Evolutionary conservation across 225 moss, liverwort and hornwort genomes (phyloP).

Genomic region (Pleurozium schreberi): DNA sequence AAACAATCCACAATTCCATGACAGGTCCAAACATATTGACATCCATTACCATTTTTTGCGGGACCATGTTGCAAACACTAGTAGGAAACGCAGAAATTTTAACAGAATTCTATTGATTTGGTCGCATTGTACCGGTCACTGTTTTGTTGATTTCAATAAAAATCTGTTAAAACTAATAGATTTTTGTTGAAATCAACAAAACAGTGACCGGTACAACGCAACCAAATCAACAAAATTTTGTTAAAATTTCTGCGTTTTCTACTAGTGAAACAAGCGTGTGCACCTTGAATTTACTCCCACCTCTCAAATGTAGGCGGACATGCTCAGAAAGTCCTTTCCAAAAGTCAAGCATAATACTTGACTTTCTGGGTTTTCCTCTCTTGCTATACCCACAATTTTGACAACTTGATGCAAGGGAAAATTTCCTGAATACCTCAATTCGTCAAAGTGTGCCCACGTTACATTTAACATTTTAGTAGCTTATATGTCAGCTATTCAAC

Average conservation of each 20-base stretch:
- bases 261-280: fast-evolving
- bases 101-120: too few species aligned
- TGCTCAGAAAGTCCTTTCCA: neutral
- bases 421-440: neutral
- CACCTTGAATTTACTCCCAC: neutral
- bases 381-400: fast-evolving
- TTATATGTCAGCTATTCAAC: neutral
- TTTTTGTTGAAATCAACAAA: too few species aligned
- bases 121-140: too few species aligned
- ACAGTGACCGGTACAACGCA: too few species aligned
- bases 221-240: too few species aligned
- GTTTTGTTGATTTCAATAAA: too few species aligned
- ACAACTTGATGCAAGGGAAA: neutral
- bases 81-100: too few species aligned
- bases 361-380: neutral
- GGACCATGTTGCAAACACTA: neutral
- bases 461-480: neutral
- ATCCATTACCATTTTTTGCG: neutral
- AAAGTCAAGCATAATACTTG: neutral
- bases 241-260: too few species aligned
- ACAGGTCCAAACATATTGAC: neutral
- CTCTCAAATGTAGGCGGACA: neutral
- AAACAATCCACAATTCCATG: neutral
- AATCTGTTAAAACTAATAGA: too few species aligned
- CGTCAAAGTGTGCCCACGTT: neutral